Evolutionary conservation across 2,329 filamentous ascomycete genomes (phyloP), one percentile per base, ranked within the genome.

Genomic region (Cordyceps fumosorosea): DNA sequence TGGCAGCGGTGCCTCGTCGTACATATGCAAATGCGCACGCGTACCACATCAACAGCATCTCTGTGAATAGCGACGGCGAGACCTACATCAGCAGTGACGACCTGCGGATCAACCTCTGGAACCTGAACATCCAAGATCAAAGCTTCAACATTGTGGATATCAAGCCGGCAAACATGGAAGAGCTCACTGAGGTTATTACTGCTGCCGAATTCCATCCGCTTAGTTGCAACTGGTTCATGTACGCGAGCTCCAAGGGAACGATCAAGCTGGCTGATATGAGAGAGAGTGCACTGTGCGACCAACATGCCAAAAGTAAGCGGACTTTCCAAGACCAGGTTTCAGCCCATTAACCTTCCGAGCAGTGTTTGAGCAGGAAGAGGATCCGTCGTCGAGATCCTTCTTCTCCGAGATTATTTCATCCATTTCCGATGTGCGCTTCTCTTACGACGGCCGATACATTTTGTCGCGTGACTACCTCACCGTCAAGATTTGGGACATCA

Each of bases 61-160:
- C 95, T n/a, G 95, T 98, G 71, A 99, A 99, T 81, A 98, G 93
- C 74, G 95, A 99, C 75, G 95, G 93, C 62, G 95, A 99, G 81
- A 99, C 95, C 0, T 99, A 98, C 77, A 97, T 99, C 78, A 97
- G 93, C 80, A 97, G 93, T 74, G 95, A 99, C 74, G 95, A 99
- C 74, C 80, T 99, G 66, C 89, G 95, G 66, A 96, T 99, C 81
- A 99, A 99, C 76, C 81, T 99, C 62, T 99, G 95, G 95, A 98
- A 99, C 74, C 82, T 98, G 69, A 98, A 98, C 77, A 99, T 99
- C 66, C 95, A 99, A 75, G 93, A 98, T 70, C 93, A 98, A 78
- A 98, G 95, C 80, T 99, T 99, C 84, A 99, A 99, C 78, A 99
- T 99, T 73, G 95, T 99, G 65, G 95, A 99, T 75, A 99, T 99